Conservation (phyloP, 805 yeast genomes). For the Schwanniomyces polymorphus region DNA sequence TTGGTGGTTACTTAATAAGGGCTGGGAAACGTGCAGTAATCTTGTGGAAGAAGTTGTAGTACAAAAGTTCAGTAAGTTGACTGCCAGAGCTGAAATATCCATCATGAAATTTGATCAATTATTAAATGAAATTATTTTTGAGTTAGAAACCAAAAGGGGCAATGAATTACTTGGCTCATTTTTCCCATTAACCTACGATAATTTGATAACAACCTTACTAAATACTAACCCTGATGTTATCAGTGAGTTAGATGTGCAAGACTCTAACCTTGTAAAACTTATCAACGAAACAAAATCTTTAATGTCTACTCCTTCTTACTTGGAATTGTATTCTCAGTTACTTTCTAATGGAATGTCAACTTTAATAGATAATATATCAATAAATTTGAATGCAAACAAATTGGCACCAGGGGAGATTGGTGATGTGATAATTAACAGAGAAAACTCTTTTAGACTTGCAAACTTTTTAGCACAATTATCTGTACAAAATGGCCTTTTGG, state of each 20-base stretch:
- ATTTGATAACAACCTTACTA: constrained; percentile 46
- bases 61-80: constrained; percentile 58
- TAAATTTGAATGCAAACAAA: constrained; percentile 20
- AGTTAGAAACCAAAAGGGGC: constrained; percentile 14
- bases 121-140: constrained; percentile 19
- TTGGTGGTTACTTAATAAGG: constrained; percentile 93
- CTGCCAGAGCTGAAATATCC: constrained; percentile 72
- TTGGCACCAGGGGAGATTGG: constrained; percentile 8
- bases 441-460: constrained; percentile 53
- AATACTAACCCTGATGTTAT: constrained; percentile 46
- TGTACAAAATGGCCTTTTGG: constrained; percentile 58
- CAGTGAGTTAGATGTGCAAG: constrained; percentile 34
- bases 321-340: constrained; percentile 30
- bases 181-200: constrained; percentile 39
- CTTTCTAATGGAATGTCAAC: constrained; percentile 35
- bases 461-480: constrained; percentile 67
- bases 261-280: constrained; percentile 37
- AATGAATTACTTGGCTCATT: constrained; percentile 19
- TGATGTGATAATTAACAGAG: constrained; percentile 17
- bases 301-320: constrained; percentile 32
- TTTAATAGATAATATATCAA: constrained; percentile 30
- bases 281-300: constrained; percentile 47
- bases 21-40: constrained; percentile 63
- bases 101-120: constrained; percentile 55
- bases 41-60: constrained; percentile 58